Evolutionary conservation across 768 basidiomycete species (phyloP).

Genomic region (Collybia sp.): DNA sequence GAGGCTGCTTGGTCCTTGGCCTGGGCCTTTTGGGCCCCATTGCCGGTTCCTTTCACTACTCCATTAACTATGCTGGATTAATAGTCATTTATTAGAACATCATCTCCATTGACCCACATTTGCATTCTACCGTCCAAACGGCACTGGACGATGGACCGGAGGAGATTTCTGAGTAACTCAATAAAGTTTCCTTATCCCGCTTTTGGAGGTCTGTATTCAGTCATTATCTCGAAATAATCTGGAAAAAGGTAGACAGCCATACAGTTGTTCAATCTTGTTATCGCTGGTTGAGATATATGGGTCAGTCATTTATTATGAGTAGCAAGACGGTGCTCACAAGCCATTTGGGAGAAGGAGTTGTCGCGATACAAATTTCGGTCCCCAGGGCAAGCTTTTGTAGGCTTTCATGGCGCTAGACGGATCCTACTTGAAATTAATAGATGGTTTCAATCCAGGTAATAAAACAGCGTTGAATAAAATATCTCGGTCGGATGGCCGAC

Average conservation of each 20-base stretch:
- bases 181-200: slow-evolving; percentile 14
- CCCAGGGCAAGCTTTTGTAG: too few relatives aligned
- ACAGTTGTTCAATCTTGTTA: slow-evolving; percentile 43
- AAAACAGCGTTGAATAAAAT: too few relatives aligned
- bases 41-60: slow-evolving; percentile 41
- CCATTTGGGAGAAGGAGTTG: too few relatives aligned
- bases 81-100: slow-evolving; percentile 1
- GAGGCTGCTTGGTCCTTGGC: slow-evolving; percentile 48
- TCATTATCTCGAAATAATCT: not conserved
- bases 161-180: slow-evolving; percentile 36
- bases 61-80: slow-evolving; percentile 35
- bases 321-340: too few relatives aligned
- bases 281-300: slow-evolving; percentile 12
- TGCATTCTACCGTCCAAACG: slow-evolving; percentile 53
- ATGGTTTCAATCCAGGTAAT: too few relatives aligned
- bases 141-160: slow-evolving; percentile 37
- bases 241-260: slow-evolving; percentile 9
- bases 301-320: too few relatives aligned
- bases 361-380: too few relatives aligned
- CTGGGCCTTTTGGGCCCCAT: slow-evolving; percentile 32
- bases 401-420: too few relatives aligned
- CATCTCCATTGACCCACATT: slow-evolving; percentile 33
- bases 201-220: slow-evolving; percentile 22
- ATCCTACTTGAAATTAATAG: too few relatives aligned
- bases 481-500: too few relatives aligned